Percentiles rank a stretch among this genome's conserved stretches.
Conservation (phyloP, 2,329 filamentous ascomycete genomes). For the Mycocentrospora acerina region DNA sequence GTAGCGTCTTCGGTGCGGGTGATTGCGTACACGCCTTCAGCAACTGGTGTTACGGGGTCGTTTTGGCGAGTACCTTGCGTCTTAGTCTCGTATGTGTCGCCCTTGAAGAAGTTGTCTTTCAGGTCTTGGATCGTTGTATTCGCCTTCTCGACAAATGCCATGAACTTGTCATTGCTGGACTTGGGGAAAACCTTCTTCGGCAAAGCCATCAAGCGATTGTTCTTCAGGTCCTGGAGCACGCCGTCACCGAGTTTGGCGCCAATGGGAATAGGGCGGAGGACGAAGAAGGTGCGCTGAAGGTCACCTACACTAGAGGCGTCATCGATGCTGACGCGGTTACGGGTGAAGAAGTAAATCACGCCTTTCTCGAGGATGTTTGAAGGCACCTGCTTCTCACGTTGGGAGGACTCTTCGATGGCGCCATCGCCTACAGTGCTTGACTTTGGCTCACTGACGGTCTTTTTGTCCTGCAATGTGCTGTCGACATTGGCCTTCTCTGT, state of each 20-base stretch:
- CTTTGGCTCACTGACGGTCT: slow-evolving; percentile 10
- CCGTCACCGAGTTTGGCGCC: slow-evolving; percentile 69
- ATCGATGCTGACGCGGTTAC: slow-evolving; percentile 72
- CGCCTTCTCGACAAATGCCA: slow-evolving; percentile 80
- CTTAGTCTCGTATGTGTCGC: slow-evolving; percentile 72
- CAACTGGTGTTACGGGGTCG: slow-evolving; percentile 72
- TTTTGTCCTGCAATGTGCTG: slow-evolving; percentile 17
- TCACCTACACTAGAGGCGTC: slow-evolving; percentile 70
- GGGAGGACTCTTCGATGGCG: slow-evolving; percentile 51
- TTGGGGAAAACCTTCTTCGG: slow-evolving; percentile 83
- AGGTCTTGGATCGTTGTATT: slow-evolving; percentile 66
- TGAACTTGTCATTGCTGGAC: slow-evolving; percentile 68
- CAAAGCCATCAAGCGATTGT: slow-evolving; percentile 72
- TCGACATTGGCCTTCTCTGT: slow-evolving; percentile 12
- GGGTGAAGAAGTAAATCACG: slow-evolving; percentile 87
- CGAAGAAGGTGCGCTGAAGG: slow-evolving; percentile 75
- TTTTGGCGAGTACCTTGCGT: slow-evolving; percentile 68
- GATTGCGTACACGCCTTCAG: slow-evolving; percentile 82
- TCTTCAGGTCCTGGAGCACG: slow-evolving; percentile 56
- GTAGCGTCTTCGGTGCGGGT: slow-evolving; percentile 66
- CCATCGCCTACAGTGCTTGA: slow-evolving; percentile 24
- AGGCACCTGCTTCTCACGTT: slow-evolving; percentile 54
- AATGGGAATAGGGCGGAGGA: slow-evolving; percentile 70
- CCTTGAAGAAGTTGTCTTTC: slow-evolving; percentile 69
- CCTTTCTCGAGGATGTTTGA: slow-evolving; percentile 80